Base-by-base conservation (phyloP, 2,329 filamentous ascomycete genomes). In the Colletotrichum aenigma region DNA sequence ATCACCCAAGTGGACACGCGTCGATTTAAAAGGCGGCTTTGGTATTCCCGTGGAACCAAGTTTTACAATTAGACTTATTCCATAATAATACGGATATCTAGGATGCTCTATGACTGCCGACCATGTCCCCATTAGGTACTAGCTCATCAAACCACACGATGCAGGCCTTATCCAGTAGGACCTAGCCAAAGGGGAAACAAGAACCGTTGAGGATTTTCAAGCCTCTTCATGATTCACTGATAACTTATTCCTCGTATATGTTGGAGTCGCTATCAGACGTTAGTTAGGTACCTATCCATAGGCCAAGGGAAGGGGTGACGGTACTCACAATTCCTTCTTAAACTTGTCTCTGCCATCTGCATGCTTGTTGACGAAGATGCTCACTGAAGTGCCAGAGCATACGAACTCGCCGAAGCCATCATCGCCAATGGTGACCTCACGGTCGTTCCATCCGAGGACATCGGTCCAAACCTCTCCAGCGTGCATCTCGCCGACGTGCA, bases 401-500 rank as follows among this genome's bases (percentile, higher is more conserved):
- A 86, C 85, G 78, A 94, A 94, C 34, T 87, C 77, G 0, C 90
- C 93, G 76, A 88, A 92, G 0, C 93, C 93, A 15, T 91, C 87
- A 2, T 88, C 84, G 77, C 91, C 91, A 77, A 95, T 93, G 36
- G 85, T 84, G 1, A 94, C 89, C 77, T 91, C 88, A 1, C 86
- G 85, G 61, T 89, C 80, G 61, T 86, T 86, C 89, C 89, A 91
- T 12, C 87, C 90, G 62, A 92, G 83, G 2, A 94, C 83, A 81
- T 94, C 92, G 0, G 90, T 91, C 92, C 93, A 94, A 34, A 85
- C 84, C 83, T 94, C 90, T 1, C 91, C 91, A 0, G 87, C 86
- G 79, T 93, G 91, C 79, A 85, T 84, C 75, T 88, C 85, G 3
- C 93, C 93, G 5, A 94, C 90, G 56, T 89, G 89, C 92, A 94